Evolutionary conservation across 257 asterid genomes (phyloP), one percentile per base, ranked within the genome.

Genomic region (Solanum neorickii): DNA sequence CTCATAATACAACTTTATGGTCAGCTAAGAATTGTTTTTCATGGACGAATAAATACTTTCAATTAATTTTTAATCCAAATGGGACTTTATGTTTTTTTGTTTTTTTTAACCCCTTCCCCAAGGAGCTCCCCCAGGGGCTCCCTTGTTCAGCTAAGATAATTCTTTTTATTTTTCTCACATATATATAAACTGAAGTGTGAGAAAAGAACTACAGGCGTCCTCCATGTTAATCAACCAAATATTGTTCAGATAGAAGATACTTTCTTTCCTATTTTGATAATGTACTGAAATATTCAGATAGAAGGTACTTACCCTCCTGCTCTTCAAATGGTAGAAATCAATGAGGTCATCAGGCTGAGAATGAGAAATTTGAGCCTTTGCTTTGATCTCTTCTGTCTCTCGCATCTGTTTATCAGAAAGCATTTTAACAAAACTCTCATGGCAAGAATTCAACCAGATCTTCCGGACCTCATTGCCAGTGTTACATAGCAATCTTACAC

Each of bases 291-390:
- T 31, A 20, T 85, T 60, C 86, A 89, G 82, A 80, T 84, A 87
- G 56, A 89, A 86, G 39, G 60, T 65, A 27, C 86, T 87, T 88
- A 96, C 99, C 98, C 93, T 94, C 91, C 99, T 89, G 92, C 98
- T 96, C 95, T 96, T 96, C 95, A 96, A 90, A 92, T 96, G 98
- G 90, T 95, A 96, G 92, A 96, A 96, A 85, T 96, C 98, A 91
- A 96, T 96, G 70, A 96, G 96, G 90, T 96, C 99, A 89, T 96
- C 99, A 23, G 99, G 99, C 87, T 96, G 99, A 46, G 99, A 89
- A 82, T 93, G 93, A 88, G 96, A 82, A 86, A 89, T 90, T 87
- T 94, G 99, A 75, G 98, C 94, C 91, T 95, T 96, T 7, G 98
- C 98, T 88, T 93, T 96, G 42, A 92, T 92, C 92, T 96, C 98